Percentiles rank a stretch among this genome's conserved stretches.
These are phyloP conservation scores for Lachnellula arida DNA, from an alignment of 2,329 filamentous ascomycete species.

Conservation along the genomic window DNA sequence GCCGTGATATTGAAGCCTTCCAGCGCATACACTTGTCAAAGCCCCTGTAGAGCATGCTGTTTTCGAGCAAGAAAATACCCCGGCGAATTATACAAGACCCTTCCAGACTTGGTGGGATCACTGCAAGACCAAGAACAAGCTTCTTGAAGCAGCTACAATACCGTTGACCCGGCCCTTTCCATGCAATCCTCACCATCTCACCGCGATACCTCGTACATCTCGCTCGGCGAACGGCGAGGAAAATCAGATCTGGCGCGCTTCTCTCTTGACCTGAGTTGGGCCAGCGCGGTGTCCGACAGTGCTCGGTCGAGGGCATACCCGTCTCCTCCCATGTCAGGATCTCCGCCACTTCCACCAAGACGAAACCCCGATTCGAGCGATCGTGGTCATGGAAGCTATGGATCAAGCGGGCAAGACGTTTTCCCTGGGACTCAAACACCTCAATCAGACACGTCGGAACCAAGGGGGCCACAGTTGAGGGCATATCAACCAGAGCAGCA, in stretches of 20 bases:
- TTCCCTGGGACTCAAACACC: slow-evolving; percentile 39
- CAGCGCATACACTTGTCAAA: slow-evolving; percentile 1
- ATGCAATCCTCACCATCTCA: slow-evolving; percentile 50
- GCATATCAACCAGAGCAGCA: slow-evolving; percentile 36
- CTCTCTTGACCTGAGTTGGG: slow-evolving; percentile 52
- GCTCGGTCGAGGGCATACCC: slow-evolving; percentile 58
- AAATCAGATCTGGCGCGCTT: slow-evolving; percentile 50
- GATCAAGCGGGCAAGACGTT: slow-evolving; percentile 44
- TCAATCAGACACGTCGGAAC: slow-evolving; percentile 25
- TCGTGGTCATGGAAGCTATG: slow-evolving; percentile 46
- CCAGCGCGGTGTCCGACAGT: slow-evolving; percentile 50
- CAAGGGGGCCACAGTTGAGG: slow-evolving; percentile 30
- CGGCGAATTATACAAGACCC: slow-evolving; percentile 12
- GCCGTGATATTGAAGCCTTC: background rate
- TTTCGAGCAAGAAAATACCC: slow-evolving; percentile 4
- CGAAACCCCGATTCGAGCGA: slow-evolving; percentile 53
- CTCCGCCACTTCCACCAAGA: slow-evolving; percentile 57
- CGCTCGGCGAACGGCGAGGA: slow-evolving; percentile 56
- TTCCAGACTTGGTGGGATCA: slow-evolving; percentile 11
- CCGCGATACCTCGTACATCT: slow-evolving; percentile 35
- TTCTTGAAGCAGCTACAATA: slow-evolving; percentile 13
- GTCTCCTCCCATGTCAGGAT: slow-evolving; percentile 71
- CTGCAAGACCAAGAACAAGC: slow-evolving; percentile 16
- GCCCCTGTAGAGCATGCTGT: slow-evolving; percentile 16
- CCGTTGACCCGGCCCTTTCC: slow-evolving; percentile 33